Evolutionary conservation across 225 moss, liverwort and hornwort genomes (phyloP).

Genomic region (Polytrichum formosum): DNA sequence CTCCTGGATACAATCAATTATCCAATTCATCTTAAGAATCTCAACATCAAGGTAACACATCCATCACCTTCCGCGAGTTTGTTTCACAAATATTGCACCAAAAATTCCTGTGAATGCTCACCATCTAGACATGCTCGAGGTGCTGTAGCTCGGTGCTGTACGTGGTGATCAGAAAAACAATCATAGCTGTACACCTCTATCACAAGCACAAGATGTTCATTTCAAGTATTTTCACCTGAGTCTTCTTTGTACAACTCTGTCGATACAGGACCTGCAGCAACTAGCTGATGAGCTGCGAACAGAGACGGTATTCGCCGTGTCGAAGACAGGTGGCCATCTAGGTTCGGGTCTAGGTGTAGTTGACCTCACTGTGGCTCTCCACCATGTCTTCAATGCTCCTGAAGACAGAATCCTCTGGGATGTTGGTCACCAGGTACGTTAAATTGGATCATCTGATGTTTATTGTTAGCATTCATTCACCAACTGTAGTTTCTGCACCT

Average conservation of each 20-base stretch:
- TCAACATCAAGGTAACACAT: slow-evolving; percentile 1
- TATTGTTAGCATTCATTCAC: too few relatives aligned
- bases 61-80: too few relatives aligned
- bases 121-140: too few relatives aligned
- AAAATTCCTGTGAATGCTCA: too few relatives aligned
- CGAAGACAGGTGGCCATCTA: slow-evolving; percentile 18
- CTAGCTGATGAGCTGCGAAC: slow-evolving; percentile 17
- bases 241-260: neutral
- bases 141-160: too few relatives aligned
- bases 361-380: slow-evolving; percentile 15
- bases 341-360: slow-evolving; percentile 17
- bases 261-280: slow-evolving; percentile 12
- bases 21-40: slow-evolving; percentile 15
- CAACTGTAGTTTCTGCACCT: too few relatives aligned
- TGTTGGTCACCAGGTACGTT: slow-evolving; percentile 17
- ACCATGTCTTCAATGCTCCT: slow-evolving; percentile 19
- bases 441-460: too few relatives aligned
- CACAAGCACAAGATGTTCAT: too few relatives aligned
- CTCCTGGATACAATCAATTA: slow-evolving; percentile 16
- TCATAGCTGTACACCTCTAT: too few relatives aligned
- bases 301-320: slow-evolving; percentile 6
- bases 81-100: too few relatives aligned
- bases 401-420: slow-evolving; percentile 19
- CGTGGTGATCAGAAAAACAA: too few relatives aligned
- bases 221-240: too few relatives aligned